phyloP scores from a whole-genome alignment of 2,329 filamentous ascomycete genomes.

The Talaromyces pinophilus region DNA sequence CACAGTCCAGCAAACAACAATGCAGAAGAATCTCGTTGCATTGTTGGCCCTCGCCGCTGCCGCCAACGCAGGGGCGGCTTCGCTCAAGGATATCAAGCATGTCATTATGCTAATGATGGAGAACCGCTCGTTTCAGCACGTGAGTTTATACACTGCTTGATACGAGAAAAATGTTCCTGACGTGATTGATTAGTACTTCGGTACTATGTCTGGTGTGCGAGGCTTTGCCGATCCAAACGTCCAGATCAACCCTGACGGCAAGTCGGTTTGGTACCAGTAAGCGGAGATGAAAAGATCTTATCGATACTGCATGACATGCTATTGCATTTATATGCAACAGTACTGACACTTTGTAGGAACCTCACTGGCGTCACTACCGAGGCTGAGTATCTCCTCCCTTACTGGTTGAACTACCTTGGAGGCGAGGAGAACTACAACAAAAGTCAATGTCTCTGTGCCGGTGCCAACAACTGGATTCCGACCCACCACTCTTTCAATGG shows the following conservation, averaged over 20 bases:
- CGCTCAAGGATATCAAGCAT: slow-evolving; percentile 56
- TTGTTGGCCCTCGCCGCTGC: slow-evolving; percentile 12
- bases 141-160: slow-evolving; percentile 25
- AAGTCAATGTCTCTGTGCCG: slow-evolving; percentile 19
- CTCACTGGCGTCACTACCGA: slow-evolving; percentile 44
- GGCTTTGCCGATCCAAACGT: slow-evolving; percentile 60
- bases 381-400: slow-evolving; percentile 17
- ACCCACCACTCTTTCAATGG: slow-evolving; percentile 18
- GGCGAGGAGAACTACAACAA: slow-evolving; percentile 21
- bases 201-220: slow-evolving; percentile 57
- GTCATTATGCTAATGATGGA: slow-evolving; percentile 62
- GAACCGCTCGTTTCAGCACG: slow-evolving; percentile 45
- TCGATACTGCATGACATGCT: slow-evolving; percentile 27
- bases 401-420: slow-evolving; percentile 21
- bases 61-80: slow-evolving; percentile 36
- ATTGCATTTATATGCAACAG: not conserved
- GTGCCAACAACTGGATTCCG: slow-evolving; percentile 20
- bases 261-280: slow-evolving; percentile 53
- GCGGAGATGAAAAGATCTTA: not conserved
- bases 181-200: slow-evolving; percentile 51
- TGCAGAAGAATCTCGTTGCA: slow-evolving; percentile 20
- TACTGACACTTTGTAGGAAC: slow-evolving; percentile 38
- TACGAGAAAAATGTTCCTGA: not conserved
- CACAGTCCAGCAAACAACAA: slow-evolving; percentile 4
- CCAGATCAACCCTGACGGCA: slow-evolving; percentile 50